A percentile compares a stretch with the other conserved stretches of the same genome.
Evolutionary conservation across 352 stramenopile species (phyloP).

Genomic region (Phytophthora europaea): DNA sequence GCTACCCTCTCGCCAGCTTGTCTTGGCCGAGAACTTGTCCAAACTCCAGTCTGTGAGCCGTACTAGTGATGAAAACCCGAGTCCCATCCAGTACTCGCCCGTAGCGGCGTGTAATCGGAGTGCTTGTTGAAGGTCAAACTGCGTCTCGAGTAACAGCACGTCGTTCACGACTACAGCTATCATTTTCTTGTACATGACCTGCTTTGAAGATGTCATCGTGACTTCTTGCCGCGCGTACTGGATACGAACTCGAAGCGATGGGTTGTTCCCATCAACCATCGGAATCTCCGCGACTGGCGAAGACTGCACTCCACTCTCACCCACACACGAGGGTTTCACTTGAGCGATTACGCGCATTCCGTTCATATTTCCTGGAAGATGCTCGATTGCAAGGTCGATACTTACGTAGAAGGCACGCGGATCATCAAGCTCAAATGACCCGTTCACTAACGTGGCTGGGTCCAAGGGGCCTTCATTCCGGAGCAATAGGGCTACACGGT

Average conservation of each 20-base stretch:
- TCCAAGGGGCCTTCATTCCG: slow-evolving; percentile 45
- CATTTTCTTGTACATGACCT: slow-evolving; percentile 67
- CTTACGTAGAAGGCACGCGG: slow-evolving; percentile 31
- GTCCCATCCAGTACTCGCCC: slow-evolving; percentile 64
- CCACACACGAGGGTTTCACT: slow-evolving; percentile 41
- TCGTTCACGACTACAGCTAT: slow-evolving; percentile 56
- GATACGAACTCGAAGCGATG: slow-evolving; percentile 47
- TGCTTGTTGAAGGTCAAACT: slow-evolving; percentile 58
- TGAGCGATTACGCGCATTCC: slow-evolving; percentile 45
- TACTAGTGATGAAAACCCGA: slow-evolving; percentile 53
- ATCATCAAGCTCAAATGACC: slow-evolving; percentile 50
- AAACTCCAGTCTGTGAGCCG: slow-evolving; percentile 57
- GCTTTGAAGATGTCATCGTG: slow-evolving; percentile 30
- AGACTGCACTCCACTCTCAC: slow-evolving; percentile 42
- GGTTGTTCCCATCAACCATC: slow-evolving; percentile 17
- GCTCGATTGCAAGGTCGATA: slow-evolving; percentile 41
- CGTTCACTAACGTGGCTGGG: slow-evolving; percentile 38
- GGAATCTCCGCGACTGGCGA: slow-evolving; percentile 42
- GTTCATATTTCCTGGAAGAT: slow-evolving; percentile 31
- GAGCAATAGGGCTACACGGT: slow-evolving; percentile 45
- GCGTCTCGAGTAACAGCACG: slow-evolving; percentile 53
- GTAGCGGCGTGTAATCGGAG: slow-evolving; percentile 47
- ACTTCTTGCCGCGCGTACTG: slow-evolving; percentile 63
- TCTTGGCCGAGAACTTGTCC: slow-evolving; percentile 63
- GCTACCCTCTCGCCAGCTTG: slow-evolving; percentile 33